phyloP scores from a whole-genome alignment of 2,329 filamentous ascomycete species.

The Periconia macrospinosa region DNA sequence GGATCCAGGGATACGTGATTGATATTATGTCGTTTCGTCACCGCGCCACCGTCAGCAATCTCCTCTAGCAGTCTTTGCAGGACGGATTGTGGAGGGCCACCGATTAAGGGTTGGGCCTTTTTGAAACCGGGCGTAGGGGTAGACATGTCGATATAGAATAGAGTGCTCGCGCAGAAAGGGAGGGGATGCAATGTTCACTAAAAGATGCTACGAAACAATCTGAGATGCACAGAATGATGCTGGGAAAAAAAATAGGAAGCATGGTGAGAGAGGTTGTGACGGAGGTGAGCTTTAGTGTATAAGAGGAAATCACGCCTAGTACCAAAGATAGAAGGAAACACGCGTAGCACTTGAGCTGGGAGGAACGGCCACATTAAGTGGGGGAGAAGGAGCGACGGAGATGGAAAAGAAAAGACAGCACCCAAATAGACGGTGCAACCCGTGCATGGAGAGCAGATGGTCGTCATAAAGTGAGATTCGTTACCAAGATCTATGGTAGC shows the following conservation, averaged over 20 bases:
- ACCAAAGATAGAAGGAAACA: too few relatives aligned
- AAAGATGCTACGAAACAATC: constrained; percentile 18
- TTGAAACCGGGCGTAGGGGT: constrained; percentile 19
- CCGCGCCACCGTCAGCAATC: constrained; percentile 15
- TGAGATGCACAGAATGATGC: constrained; percentile 11
- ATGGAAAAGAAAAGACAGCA: neutral
- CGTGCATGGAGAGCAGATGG: neutral
- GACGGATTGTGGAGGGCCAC: constrained; percentile 19
- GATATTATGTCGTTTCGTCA: neutral
- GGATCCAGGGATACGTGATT: neutral
- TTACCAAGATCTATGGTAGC: constrained; percentile 26
- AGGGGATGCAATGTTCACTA: constrained; percentile 21
- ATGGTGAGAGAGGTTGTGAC: neutral
- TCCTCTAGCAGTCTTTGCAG: constrained; percentile 32
- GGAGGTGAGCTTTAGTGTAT: neutral
- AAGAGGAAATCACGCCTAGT: neutral
- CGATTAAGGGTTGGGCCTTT: constrained; percentile 2
- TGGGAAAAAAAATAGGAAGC: constrained; percentile 3
- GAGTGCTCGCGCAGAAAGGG: constrained; percentile 17
- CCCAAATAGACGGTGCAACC: neutral
- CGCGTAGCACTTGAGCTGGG: too few relatives aligned
- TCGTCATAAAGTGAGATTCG: constrained; percentile 31
- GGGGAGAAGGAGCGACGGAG: neutral
- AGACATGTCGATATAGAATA: constrained; percentile 25
- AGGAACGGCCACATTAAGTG: too few relatives aligned